Conservation (phyloP, 2,329 filamentous ascomycete genomes). For the Diaporthe australafricana region DNA sequence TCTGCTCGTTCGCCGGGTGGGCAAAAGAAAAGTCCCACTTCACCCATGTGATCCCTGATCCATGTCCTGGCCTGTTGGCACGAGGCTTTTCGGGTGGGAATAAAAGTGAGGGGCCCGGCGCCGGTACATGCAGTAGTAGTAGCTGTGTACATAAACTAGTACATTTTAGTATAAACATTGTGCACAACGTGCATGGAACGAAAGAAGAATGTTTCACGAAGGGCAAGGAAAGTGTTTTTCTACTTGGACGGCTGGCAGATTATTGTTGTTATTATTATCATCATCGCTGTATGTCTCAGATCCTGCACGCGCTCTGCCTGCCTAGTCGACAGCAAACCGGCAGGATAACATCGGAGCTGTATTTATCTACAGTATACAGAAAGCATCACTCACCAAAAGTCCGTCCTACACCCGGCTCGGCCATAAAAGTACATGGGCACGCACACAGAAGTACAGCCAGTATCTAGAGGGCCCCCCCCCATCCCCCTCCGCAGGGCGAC, state of each 20-base stretch:
- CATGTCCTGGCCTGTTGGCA: constrained; percentile 17
- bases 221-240: background rate
- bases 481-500: background rate
- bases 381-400: background rate
- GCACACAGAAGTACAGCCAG: background rate
- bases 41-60: constrained; percentile 32
- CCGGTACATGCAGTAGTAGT: no score
- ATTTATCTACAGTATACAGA: no score
- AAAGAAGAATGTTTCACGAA: background rate
- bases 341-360: background rate
- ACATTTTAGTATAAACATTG: no score
- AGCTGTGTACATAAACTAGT: no score
- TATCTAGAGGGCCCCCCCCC: background rate
- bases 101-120: no score
- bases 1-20: no score
- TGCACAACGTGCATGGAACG: no score
- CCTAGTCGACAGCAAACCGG: background rate
- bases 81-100: background rate
- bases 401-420: background rate
- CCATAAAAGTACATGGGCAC: constrained; percentile 9
- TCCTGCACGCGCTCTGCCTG: background rate
- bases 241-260: background rate
- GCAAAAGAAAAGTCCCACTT: no score
- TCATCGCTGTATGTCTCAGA: background rate
- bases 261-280: background rate